Evolutionary conservation across 441 rosid genomes (phyloP).

Genomic region (Pelargonium citronellum): DNA sequence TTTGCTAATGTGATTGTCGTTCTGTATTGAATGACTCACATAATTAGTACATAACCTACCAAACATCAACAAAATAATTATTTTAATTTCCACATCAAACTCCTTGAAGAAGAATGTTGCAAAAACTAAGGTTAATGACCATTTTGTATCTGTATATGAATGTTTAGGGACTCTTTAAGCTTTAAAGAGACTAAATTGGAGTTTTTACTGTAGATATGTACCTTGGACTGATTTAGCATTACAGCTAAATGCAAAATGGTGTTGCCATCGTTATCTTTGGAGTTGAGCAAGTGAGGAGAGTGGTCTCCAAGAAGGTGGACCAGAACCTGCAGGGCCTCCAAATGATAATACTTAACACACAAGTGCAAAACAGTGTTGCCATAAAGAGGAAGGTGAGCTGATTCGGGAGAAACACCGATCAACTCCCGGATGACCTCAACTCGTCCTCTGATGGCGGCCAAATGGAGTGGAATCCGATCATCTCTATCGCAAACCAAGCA

Average conservation of each 20-base stretch:
- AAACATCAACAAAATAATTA: no score
- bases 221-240: not conserved
- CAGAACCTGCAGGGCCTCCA: not conserved
- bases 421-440: not conserved
- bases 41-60: no score
- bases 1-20: no score
- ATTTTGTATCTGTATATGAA: no score
- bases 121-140: no score
- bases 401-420: not conserved
- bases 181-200: no score
- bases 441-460: slow-evolving; percentile 2
- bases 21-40: no score
- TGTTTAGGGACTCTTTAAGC: no score
- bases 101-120: no score
- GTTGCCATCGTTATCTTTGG: not conserved
- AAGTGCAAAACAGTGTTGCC: not conserved
- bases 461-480: slow-evolving; percentile 3
- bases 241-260: slow-evolving; percentile 4
- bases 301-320: not conserved
- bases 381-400: not conserved
- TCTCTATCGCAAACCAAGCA: not conserved
- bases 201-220: not conserved
- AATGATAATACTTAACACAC: slow-evolving; percentile 1
- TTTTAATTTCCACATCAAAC: no score
- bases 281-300: not conserved